Conservation (phyloP, 108 stramenopile genomes). For the Schizochytrium sp. region DNA sequence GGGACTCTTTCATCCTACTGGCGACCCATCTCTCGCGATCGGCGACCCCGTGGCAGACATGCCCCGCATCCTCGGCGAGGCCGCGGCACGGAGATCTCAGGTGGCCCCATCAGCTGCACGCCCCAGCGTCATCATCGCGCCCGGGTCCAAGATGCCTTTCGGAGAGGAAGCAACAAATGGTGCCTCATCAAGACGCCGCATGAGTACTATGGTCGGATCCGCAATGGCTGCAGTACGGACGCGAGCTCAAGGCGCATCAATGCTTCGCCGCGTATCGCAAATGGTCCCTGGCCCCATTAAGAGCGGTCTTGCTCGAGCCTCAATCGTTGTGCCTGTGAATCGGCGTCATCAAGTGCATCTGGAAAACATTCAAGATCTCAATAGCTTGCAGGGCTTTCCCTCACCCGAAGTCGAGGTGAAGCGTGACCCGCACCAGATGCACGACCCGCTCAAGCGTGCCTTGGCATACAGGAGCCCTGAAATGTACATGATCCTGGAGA, state of each 20-base stretch:
- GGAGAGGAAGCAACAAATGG: neutral
- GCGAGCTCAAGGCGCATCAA: neutral
- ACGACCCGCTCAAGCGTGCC: neutral
- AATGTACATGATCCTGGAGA: constrained; percentile 3
- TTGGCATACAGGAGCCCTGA: constrained; percentile 1
- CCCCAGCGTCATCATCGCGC: neutral
- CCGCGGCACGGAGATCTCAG: neutral
- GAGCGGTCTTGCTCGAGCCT: neutral
- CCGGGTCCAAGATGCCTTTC: neutral
- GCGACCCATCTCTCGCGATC: neutral
- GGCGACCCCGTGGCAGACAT: constrained; percentile 1
- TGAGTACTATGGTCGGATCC: neutral
- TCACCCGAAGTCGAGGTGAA: neutral
- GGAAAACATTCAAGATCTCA: neutral
- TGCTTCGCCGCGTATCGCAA: neutral
- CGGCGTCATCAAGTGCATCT: neutral
- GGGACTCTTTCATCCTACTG: neutral
- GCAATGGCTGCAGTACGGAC: neutral
- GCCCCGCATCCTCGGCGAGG: neutral
- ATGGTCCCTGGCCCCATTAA: neutral
- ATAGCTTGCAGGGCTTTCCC: neutral
- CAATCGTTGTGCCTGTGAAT: neutral
- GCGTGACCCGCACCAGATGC: neutral
- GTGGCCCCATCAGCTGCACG: neutral
- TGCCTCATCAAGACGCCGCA: neutral